Percentiles rank a stretch among this genome's conserved stretches.
phyloP scores from a whole-genome alignment of 306 rosid genomes.

The Parietaria judaica region DNA sequence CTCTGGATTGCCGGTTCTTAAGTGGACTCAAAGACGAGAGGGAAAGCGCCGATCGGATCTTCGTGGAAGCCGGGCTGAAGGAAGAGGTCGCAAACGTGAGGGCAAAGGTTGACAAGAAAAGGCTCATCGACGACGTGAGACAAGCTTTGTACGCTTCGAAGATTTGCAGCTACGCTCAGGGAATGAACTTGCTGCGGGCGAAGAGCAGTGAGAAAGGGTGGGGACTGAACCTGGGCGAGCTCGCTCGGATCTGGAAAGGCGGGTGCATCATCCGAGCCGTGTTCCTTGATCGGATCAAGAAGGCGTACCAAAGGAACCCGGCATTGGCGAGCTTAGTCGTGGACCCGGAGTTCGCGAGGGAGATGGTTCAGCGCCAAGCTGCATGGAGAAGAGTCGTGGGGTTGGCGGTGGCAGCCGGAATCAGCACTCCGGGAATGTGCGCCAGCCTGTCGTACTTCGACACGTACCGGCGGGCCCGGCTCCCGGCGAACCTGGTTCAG shows the following conservation, averaged over 20 bases:
- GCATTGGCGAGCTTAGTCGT: constrained; percentile 71
- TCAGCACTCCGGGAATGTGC: constrained; percentile 95
- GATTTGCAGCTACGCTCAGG: constrained; percentile 94
- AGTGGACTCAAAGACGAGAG: constrained; percentile 95
- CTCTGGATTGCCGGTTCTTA: constrained; percentile 71
- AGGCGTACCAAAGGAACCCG: constrained; percentile 81
- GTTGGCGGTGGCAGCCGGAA: constrained; percentile 70
- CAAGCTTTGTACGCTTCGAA: constrained; percentile 92
- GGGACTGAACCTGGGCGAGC: constrained; percentile 79
- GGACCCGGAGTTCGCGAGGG: constrained; percentile 82
- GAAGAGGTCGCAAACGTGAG: constrained; percentile 38
- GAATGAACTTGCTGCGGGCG: constrained; percentile 88
- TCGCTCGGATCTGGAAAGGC: constrained; percentile 97
- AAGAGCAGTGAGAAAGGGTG: constrained; percentile 82
- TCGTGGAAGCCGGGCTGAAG: constrained; percentile 70
- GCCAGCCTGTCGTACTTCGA: constrained; percentile 92
- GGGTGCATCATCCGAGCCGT: constrained; percentile 91
- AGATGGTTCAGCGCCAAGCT: constrained; percentile 95
- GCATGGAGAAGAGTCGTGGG: constrained; percentile 96
- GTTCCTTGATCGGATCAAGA: constrained; percentile 88
- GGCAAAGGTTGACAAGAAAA: constrained; percentile 62
- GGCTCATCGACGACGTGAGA: constrained; percentile 83
- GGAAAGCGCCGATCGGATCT: constrained; percentile 52
- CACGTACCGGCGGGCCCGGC: constrained; percentile 72
- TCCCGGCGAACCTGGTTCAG: constrained; percentile 95